Conservation (phyloP, 2,329 filamentous ascomycete species). For the Madurella fahalii region DNA sequence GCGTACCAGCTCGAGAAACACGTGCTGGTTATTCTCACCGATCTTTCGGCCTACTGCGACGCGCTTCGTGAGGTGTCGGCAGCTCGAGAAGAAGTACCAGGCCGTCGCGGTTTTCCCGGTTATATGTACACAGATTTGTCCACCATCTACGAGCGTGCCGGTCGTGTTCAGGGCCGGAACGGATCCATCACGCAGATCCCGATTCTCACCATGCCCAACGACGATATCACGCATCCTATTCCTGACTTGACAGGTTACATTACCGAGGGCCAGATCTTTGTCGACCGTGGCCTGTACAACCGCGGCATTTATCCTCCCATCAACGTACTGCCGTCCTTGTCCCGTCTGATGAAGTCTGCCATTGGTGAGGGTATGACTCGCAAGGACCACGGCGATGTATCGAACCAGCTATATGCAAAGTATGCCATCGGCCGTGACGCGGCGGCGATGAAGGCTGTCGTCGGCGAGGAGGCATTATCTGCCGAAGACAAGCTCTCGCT, state of each 20-base stretch:
- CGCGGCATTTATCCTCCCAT: constrained; percentile 98
- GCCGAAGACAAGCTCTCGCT: constrained; percentile 97
- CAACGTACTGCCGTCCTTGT: constrained; percentile 96
- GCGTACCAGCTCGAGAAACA: constrained; percentile 99
- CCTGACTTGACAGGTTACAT: constrained; percentile 99
- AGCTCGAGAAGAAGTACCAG: constrained; percentile 95
- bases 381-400: constrained; percentile 96
- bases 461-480: constrained; percentile 94
- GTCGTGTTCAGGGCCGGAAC: constrained; percentile 93
- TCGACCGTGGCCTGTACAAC: constrained; percentile 91
- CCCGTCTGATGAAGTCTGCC: constrained; percentile 99
- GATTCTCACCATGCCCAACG: constrained; percentile 99
- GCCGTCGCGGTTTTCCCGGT: constrained; percentile 98
- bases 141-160: constrained; percentile 98
- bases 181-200: constrained; percentile 99
- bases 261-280: constrained; percentile 97
- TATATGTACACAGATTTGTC: constrained; percentile 99
- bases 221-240: constrained; percentile 98
- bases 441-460: constrained; percentile 98
- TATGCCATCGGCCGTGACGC: constrained; percentile 99
- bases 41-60: constrained; percentile 97
- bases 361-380: constrained; percentile 97
- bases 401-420: constrained; percentile 99
- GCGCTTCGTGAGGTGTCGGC: constrained; percentile 98
- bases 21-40: constrained; percentile 96